Conservation (phyloP, 192 early-diverging fungal genomes). For the Obelidium mucronatum region DNA sequence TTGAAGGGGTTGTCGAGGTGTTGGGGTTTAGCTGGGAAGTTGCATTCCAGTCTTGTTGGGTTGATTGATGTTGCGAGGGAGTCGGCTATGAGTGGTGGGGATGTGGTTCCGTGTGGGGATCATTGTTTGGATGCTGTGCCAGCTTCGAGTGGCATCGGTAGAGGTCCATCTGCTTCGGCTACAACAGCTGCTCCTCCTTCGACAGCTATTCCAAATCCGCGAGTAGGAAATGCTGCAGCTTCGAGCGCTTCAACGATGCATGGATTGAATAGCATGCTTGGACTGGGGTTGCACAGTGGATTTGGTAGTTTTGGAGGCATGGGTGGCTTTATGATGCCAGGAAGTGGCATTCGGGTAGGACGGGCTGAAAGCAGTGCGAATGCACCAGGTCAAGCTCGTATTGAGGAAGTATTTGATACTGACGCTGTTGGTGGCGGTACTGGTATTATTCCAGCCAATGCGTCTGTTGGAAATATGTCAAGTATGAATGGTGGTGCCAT, state of each 20-base stretch:
- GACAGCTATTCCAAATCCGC: too few relatives aligned
- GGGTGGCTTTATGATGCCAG: background rate
- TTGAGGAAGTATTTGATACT: background rate
- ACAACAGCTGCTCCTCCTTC: too few relatives aligned
- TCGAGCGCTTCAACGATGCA: too few relatives aligned
- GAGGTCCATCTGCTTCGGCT: too few relatives aligned
- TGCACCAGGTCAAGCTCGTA: background rate
- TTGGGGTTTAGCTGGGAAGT: slow-evolving; percentile 15
- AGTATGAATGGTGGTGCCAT: too few relatives aligned
- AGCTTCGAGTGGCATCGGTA: too few relatives aligned
- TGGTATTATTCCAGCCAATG: too few relatives aligned
- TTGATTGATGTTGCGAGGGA: slow-evolving; percentile 13
- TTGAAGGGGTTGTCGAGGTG: background rate
- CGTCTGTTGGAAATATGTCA: too few relatives aligned
- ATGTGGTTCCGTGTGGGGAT: background rate
- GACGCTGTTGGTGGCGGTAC: background rate
- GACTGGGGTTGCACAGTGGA: background rate
- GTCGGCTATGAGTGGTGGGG: background rate
- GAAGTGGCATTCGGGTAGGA: background rate
- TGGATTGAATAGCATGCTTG: background rate
- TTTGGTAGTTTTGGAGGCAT: background rate
- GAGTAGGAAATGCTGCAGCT: too few relatives aligned
- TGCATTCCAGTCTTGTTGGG: slow-evolving; percentile 6
- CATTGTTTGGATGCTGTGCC: background rate
- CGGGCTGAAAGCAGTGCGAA: background rate